Evolutionary conservation across 2,329 filamentous ascomycete genomes (phyloP).

Genomic region (Diaporthe helianthi): DNA sequence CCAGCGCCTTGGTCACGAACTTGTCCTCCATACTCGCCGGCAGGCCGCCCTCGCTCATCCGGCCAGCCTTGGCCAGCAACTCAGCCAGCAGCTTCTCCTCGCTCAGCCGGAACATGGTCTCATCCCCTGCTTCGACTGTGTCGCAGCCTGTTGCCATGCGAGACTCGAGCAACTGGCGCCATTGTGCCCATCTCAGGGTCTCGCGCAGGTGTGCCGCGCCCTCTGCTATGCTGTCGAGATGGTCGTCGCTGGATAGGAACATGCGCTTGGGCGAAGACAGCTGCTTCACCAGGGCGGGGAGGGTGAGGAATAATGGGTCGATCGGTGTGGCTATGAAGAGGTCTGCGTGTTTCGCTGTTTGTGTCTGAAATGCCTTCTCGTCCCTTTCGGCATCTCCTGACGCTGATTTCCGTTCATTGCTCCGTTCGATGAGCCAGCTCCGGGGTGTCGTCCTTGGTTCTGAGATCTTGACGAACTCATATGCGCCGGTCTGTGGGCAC

Average conservation of each 20-base stretch:
- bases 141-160: constrained; percentile 80
- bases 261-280: constrained; percentile 59
- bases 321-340: constrained; percentile 85
- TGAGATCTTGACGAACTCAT: constrained; percentile 68
- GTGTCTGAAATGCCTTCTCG: constrained; percentile 40
- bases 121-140: constrained; percentile 80
- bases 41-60: constrained; percentile 69
- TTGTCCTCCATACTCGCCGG: constrained; percentile 85
- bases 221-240: constrained; percentile 68
- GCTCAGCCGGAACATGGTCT: constrained; percentile 83
- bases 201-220: constrained; percentile 64
- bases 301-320: constrained; percentile 83
- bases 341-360: constrained; percentile 70
- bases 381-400: constrained; percentile 33
- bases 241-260: constrained; percentile 75
- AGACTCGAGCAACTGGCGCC: constrained; percentile 62
- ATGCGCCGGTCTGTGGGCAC: constrained; percentile 67
- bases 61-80: constrained; percentile 74
- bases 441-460: constrained; percentile 60
- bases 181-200: constrained; percentile 53
- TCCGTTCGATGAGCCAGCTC: constrained; percentile 66
- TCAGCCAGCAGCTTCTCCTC: constrained; percentile 72
- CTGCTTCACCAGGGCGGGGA: constrained; percentile 70
- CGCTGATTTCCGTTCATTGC: constrained; percentile 18
- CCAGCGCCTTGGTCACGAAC: constrained; percentile 78